Base-by-base conservation (phyloP, 2,329 filamentous ascomycete species). In the Venturia aucupariae region DNA sequence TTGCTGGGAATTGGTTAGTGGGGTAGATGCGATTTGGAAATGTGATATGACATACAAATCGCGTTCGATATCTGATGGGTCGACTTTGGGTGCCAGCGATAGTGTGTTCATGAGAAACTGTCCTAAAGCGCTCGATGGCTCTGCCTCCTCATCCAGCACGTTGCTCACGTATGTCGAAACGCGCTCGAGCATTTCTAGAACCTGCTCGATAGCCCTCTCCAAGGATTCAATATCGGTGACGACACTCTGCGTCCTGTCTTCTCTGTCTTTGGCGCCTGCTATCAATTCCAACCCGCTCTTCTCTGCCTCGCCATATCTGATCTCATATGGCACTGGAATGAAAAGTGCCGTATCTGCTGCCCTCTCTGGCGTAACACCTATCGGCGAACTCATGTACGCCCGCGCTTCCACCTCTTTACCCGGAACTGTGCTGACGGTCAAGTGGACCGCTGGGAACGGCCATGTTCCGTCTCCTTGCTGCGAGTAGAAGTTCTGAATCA, bases 401-500 rank as follows among this genome's bases (percentile, higher is more conserved):
- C 90, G 86, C 65, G 92, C 90, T 78, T 93, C 89, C 70, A 97
- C 90, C 70, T 94, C 88, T 79, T 91, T 84, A 72, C 92, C 92
- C 54, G 94, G 86, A 69, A 92, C 87, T 67, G 92, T 97, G 67
- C 88, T 92, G 70, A 97, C 91, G 68, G 94, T 99, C 76, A 99
- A 83, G 80, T 99, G 94, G 61, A 99, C 89, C 69, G 94, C 93
- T n/a, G 94, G 94, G 79, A 97, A 90, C 63, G 94, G 94, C 81
- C 89, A 97, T 65, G 94, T 99, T 75, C 94, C 94, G 69, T 96
- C 96, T 73, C 96, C 94, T 73, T 95, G 92, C 74, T 91, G 90
- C 74, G 90, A 90, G 83, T 97, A 99, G 83, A 97, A 99, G 84
- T 99, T 99, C 81, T 99, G 94, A 79, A 96, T 99, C 72, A 99